A percentile compares a stretch with the other conserved stretches of the same genome.
Evolutionary conservation across 2,329 filamentous ascomycete species (phyloP).

Genomic region (Dothideomycetes sp.): DNA sequence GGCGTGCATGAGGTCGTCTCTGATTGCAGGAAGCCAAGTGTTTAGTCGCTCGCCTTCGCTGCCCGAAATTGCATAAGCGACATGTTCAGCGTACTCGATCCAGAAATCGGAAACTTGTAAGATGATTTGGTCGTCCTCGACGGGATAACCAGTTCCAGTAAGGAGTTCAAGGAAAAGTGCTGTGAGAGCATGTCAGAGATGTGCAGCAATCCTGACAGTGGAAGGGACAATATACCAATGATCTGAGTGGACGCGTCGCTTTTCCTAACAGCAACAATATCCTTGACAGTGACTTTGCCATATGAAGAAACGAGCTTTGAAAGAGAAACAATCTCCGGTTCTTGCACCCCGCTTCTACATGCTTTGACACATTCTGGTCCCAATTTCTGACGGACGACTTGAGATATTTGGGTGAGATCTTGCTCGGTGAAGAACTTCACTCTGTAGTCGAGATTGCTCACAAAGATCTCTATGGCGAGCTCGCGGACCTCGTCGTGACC

Average conservation of each 20-base stretch:
- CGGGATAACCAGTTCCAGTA: constrained; percentile 50
- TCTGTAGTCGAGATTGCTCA: constrained; percentile 54
- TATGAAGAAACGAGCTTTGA: constrained; percentile 58
- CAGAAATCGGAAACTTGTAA: constrained; percentile 69
- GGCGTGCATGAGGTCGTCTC: constrained; percentile 50
- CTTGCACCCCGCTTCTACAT: constrained; percentile 41
- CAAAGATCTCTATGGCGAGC: constrained; percentile 51
- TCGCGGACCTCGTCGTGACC: constrained; percentile 48
- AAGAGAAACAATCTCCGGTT: constrained; percentile 57
- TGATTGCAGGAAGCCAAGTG: constrained; percentile 48
- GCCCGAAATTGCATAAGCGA: constrained; percentile 45
- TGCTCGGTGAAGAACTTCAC: constrained; percentile 49
- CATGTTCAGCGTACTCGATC: constrained; percentile 60
- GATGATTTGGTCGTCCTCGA: constrained; percentile 64
- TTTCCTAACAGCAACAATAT: constrained; percentile 44
- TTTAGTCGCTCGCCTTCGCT: constrained; percentile 29
- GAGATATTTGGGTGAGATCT: constrained; percentile 47
- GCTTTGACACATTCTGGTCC: constrained; percentile 43
- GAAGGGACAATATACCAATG: constrained; percentile 29
- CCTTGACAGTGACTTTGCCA: constrained; percentile 53
- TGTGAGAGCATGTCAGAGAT: background rate
- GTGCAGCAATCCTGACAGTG: background rate
- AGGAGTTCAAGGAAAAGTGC: constrained; percentile 5
- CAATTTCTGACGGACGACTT: constrained; percentile 52
- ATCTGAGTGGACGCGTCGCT: constrained; percentile 38